A percentile compares a stretch with the other conserved stretches of the same genome.
Evolutionary conservation across 2,329 filamentous ascomycete genomes (phyloP).

Genomic region (Fusarium protoensiforme): DNA sequence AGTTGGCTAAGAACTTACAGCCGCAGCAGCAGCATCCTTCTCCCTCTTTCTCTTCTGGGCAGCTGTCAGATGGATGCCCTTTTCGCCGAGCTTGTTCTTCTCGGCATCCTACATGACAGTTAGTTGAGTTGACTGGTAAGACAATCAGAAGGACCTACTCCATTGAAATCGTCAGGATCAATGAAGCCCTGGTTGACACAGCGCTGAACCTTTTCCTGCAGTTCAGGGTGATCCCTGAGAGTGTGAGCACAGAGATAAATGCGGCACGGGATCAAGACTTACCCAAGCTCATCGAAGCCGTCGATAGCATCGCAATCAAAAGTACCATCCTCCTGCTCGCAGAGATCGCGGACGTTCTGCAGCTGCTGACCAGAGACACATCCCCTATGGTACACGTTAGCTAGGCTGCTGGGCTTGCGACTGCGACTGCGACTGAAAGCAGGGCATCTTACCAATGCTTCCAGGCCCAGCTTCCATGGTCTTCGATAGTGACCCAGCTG

Average conservation of each 20-base stretch:
- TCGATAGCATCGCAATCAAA: conserved; percentile 77
- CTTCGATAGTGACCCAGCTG: conserved; percentile 72
- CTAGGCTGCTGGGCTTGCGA: neutral
- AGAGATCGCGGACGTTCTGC: conserved; percentile 69
- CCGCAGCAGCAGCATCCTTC: conserved; percentile 45
- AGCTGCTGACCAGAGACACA: conserved; percentile 85
- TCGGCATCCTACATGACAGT: conserved; percentile 71
- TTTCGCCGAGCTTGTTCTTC: conserved; percentile 75
- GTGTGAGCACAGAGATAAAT: conserved; percentile 15
- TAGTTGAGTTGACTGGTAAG: conserved; percentile 1
- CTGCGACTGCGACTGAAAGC: neutral
- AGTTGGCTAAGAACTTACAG: conserved; percentile 23
- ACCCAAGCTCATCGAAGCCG: conserved; percentile 80
- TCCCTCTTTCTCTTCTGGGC: conserved; percentile 51
- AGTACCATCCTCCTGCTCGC: conserved; percentile 57
- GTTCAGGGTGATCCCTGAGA: conserved; percentile 62
- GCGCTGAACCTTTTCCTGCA: conserved; percentile 78
- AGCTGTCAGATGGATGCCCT: conserved; percentile 67
- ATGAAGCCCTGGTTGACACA: conserved; percentile 84
- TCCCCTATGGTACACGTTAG: conserved; percentile 68
- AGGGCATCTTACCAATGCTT: conserved; percentile 81
- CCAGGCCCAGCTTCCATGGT: conserved; percentile 77
- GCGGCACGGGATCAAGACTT: conserved; percentile 38
- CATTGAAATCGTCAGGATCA: conserved; percentile 87
- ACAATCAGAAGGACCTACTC: conserved; percentile 67